Conservation (phyloP, 257 asterid genomes). For the Solanum dulcamara region DNA sequence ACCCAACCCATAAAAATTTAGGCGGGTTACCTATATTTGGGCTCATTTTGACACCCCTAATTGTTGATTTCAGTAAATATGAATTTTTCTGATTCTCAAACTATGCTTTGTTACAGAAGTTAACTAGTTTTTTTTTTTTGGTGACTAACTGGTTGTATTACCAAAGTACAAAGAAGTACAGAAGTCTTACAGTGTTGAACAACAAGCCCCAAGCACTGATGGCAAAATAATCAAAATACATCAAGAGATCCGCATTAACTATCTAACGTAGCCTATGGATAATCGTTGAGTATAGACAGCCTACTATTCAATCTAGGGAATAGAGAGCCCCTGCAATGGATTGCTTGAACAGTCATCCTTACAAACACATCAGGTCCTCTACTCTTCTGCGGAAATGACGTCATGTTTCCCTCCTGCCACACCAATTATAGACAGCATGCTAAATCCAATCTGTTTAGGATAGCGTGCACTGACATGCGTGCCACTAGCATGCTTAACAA, state of each 20-base stretch:
- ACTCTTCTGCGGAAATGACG: background rate
- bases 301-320: background rate
- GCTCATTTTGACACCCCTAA: no score
- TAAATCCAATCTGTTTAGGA: background rate
- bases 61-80: background rate
- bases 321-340: background rate
- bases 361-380: background rate
- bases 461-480: background rate
- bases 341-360: background rate
- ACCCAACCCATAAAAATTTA: no score
- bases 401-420: background rate
- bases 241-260: background rate
- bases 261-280: background rate
- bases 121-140: background rate
- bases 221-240: background rate
- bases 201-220: background rate
- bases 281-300: background rate
- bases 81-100: background rate
- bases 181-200: background rate
- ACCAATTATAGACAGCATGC: background rate
- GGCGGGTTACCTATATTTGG: no score
- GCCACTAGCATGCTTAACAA: background rate
- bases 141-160: background rate
- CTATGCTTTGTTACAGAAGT: background rate
- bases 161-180: background rate